These are phyloP conservation scores for Trichoderma sp. DNA, from an alignment of 2,329 filamentous ascomycete species.

Conservation along the genomic window DNA sequence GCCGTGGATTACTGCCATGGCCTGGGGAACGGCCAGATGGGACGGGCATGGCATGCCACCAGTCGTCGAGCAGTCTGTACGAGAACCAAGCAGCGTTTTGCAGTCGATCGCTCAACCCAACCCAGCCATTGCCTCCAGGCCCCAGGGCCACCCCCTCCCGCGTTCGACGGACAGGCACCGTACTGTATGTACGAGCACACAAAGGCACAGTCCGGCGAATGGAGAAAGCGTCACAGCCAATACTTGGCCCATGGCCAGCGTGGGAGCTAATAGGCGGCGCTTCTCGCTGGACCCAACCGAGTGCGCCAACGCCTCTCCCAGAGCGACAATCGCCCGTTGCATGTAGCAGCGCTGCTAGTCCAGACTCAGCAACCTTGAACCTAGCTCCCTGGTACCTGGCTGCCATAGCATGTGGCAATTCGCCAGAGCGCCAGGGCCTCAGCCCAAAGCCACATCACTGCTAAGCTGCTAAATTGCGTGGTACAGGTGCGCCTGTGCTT, in stretches of 20 bases:
- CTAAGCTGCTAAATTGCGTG: not conserved
- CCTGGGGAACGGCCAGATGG: constrained; percentile 6
- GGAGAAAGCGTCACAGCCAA: constrained; percentile 10
- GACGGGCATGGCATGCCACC: not conserved
- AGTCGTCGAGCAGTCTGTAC: not conserved
- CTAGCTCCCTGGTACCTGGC: constrained; percentile 20
- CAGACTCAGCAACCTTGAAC: not conserved
- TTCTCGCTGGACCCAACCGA: constrained; percentile 12
- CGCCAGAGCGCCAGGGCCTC: not conserved
- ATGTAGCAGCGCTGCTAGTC: constrained; percentile 5
- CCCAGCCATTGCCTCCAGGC: not conserved
- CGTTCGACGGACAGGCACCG: not conserved
- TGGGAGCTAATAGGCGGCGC: constrained; percentile 16
- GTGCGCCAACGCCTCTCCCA: constrained; percentile 19
- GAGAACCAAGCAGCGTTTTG: not conserved
- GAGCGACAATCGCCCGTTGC: constrained; percentile 16
- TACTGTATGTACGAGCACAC: too few species aligned
- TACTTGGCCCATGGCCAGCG: not conserved
- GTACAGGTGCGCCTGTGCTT: not conserved
- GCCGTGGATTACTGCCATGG: constrained; percentile 3
- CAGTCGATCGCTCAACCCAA: constrained; percentile 18
- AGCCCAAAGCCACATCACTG: constrained; percentile 8
- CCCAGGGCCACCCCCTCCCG: constrained; percentile 6
- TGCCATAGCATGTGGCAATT: constrained; percentile 6
- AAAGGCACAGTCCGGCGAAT: constrained; percentile 11